These are phyloP conservation scores for Ceratocystis harringtonii DNA, from an alignment of 2,329 filamentous ascomycete species.

Conservation along the genomic window DNA sequence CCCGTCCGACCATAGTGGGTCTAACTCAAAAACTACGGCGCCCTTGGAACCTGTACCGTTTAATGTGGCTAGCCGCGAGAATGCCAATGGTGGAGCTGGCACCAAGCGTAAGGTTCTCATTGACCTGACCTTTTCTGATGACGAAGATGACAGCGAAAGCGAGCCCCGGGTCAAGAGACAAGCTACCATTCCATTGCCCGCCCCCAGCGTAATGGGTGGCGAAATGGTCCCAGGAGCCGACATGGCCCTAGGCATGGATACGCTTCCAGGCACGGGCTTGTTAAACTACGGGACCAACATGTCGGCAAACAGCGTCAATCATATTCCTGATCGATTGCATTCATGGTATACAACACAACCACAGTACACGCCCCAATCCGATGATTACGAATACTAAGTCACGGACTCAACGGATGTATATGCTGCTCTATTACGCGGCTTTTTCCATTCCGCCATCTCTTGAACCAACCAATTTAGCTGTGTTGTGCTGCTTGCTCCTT, in stretches of 20 bases:
- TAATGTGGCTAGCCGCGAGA: not conserved
- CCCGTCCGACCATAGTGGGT: not conserved
- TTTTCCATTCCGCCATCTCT: not conserved
- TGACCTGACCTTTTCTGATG: constrained; percentile 43
- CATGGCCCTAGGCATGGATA: not conserved
- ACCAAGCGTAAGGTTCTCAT: constrained; percentile 41
- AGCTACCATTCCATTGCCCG: constrained; percentile 16
- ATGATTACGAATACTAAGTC: not conserved
- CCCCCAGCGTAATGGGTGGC: not conserved
- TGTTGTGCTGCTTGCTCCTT: not conserved
- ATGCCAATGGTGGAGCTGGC: constrained; percentile 23
- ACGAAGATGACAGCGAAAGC: constrained; percentile 37
- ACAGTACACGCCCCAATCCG: not conserved
- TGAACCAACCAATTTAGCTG: not conserved
- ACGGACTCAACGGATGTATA: not conserved
- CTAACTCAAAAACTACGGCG: not conserved
- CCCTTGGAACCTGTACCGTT: not conserved
- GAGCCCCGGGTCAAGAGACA: constrained; percentile 36
- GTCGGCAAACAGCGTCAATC: not conserved
- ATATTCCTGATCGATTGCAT: not conserved
- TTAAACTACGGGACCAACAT: not conserved
- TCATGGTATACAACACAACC: not conserved
- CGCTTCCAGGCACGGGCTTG: not conserved
- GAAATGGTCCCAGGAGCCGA: not conserved
- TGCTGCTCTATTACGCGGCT: not conserved